Base-by-base conservation (phyloP, 495 filamentous ascomycete genomes). In the Podospora pseudoanserina region DNA sequence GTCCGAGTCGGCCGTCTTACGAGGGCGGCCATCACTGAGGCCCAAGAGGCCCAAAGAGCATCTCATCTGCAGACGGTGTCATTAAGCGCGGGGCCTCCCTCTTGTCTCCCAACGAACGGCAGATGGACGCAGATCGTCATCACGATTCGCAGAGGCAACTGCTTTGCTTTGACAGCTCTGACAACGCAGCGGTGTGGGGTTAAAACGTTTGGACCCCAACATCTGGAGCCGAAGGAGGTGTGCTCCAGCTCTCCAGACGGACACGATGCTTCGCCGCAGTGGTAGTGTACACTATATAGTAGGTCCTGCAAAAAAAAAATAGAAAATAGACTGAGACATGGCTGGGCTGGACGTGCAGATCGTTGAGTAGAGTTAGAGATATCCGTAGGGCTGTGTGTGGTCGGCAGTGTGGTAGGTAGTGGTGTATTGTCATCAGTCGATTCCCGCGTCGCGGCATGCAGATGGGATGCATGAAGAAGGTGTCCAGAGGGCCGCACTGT, bases 251-350 rank as follows among this genome's bases (percentile, higher is more conserved):
- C 7, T 49, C 6, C 6, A 49, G 39, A 58, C n/a, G 23, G n/a
- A 58, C n/a, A 58, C 6, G 5, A 20, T 58, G 55, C 55, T 58
- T 2, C 23, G 55, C 55, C 55, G 55, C 19, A 58, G 18, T 7
- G 18, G 23, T 23, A 23, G 23, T 23, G 23, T 23, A 23, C 23
- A 23, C 1, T 23, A 23, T 23, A 23, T 23, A 2, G 1, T 18
- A 19, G 16, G 16, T 18, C 19, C 54, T 20, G n/a, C n/a, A 26
- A 19, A 58, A 58, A 58, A 0, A 23, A 23, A 58, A 58, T 26
- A 58, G n/a, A 58, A 58, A 58, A 58, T 58, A 19, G 55, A 58
- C 26, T 26, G 55, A 58, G n/a, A 58, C 55, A 58, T 20, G 7
- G 54, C 16, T 16, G 6, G 54, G 54, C 16, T 57, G 54, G 54